Evolutionary conservation across 192 early-diverging fungal genomes (phyloP).

Genomic region (Entomortierella parvispora): DNA sequence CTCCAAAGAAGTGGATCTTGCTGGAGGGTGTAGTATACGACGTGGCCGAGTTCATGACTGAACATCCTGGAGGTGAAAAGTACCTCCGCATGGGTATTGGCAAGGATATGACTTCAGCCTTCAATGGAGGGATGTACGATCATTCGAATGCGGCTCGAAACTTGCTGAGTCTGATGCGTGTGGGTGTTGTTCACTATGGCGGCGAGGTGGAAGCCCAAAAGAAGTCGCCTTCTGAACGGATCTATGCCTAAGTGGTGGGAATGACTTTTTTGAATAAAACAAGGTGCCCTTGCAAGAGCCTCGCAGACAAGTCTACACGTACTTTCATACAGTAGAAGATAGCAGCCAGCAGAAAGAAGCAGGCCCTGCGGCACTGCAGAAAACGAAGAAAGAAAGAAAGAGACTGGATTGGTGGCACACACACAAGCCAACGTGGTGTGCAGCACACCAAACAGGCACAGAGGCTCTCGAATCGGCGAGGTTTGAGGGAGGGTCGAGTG

Average conservation of each 20-base stretch:
- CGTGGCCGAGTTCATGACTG: slow-evolving; percentile 82
- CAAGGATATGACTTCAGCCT: slow-evolving; percentile 85
- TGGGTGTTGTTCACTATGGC: slow-evolving; percentile 66
- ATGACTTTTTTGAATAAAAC: no score
- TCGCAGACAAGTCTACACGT: no score
- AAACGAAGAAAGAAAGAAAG: no score
- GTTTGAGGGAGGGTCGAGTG: no score
- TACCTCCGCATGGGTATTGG: slow-evolving; percentile 79
- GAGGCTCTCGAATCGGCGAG: no score
- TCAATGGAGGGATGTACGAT: slow-evolving; percentile 93
- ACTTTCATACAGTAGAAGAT: no score
- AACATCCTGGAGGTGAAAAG: slow-evolving; percentile 89
- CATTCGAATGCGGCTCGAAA: slow-evolving; percentile 93
- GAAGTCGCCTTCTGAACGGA: slow-evolving; percentile 18
- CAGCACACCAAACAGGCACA: no score
- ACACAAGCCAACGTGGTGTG: no score
- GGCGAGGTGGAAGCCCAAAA: slow-evolving; percentile 50
- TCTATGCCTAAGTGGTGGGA: slow-evolving; percentile 8
- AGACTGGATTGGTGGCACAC: no score
- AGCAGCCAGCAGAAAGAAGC: no score
- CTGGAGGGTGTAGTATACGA: slow-evolving; percentile 89
- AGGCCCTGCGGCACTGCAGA: no score
- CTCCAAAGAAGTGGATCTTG: slow-evolving; percentile 80
- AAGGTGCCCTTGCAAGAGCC: no score
- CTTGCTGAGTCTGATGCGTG: slow-evolving; percentile 79